A percentile compares a stretch with the other conserved stretches of the same genome.
Conservation (phyloP, 768 basidiomycete species). For the Hygrocybe punicea region DNA sequence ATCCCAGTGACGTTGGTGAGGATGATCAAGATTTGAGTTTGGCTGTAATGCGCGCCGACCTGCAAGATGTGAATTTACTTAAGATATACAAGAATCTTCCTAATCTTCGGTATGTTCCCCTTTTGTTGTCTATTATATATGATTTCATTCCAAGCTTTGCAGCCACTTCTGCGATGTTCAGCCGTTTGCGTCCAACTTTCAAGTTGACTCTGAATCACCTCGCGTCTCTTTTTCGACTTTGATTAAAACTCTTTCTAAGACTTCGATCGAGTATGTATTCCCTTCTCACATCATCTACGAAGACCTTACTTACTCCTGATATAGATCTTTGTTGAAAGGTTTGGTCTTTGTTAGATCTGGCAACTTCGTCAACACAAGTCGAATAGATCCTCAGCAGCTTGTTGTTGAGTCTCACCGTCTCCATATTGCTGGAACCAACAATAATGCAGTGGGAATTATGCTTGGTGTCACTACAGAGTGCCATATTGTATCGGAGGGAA, state of each 20-base stretch:
- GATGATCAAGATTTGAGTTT: no score
- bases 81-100: not conserved
- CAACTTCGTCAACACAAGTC: constrained; percentile 3
- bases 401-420: not conserved
- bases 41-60: no score
- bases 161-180: constrained; percentile 1
- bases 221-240: not conserved
- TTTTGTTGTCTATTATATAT: not conserved
- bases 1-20: no score
- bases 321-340: not conserved
- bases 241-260: not conserved
- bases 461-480: constrained; percentile 8
- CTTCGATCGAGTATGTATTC: not conserved
- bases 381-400: constrained; percentile 2
- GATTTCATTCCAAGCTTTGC: not conserved
- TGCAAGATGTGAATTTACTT: no score
- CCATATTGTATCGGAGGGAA: not conserved
- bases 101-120: not conserved
- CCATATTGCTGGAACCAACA: not conserved
- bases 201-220: not conserved
- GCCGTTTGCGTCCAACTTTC: not conserved
- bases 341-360: not conserved
- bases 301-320: not conserved
- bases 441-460: constrained; percentile 5
- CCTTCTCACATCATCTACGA: not conserved